Percentiles rank a stretch among this genome's conserved stretches.
phyloP scores from a whole-genome alignment of 1,284 basidiomycete genomes.

The Lentinula novae-zelandiae region DNA sequence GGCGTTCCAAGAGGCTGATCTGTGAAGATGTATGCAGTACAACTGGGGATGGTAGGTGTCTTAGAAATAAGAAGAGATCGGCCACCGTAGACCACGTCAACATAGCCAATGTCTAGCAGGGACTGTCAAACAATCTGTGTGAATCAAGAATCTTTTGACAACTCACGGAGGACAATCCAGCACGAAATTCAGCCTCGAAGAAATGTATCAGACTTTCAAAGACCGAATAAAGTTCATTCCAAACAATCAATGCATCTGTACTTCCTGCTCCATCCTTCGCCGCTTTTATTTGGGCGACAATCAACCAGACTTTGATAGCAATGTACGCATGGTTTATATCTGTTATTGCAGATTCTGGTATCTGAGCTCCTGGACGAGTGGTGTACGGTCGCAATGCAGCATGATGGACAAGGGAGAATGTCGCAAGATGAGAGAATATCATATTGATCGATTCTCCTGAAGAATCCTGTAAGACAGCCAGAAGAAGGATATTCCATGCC shows the following conservation, averaged over 20 bases:
- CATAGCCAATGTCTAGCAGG: constrained; percentile 47
- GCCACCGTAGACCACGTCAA: constrained; percentile 58
- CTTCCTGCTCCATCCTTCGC: constrained; percentile 28
- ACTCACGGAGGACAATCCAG: constrained; percentile 45
- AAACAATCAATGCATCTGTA: constrained; percentile 41
- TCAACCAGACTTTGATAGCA: constrained; percentile 65
- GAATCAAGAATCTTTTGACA: neutral
- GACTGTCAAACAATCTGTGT: neutral
- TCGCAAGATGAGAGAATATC: constrained; percentile 45
- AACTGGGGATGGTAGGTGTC: constrained; percentile 50
- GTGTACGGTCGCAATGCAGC: constrained; percentile 37
- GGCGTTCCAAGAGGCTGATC: constrained; percentile 42
- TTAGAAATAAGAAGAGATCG: constrained; percentile 62
- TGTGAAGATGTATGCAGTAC: constrained; percentile 50
- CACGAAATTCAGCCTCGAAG: constrained; percentile 43
- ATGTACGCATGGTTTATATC: constrained; percentile 67
- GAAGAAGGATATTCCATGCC: constrained; percentile 59
- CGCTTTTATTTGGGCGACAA: constrained; percentile 46
- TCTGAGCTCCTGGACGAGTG: constrained; percentile 26
- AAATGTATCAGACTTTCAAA: constrained; percentile 52
- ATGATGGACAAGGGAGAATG: constrained; percentile 47
- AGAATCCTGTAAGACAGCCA: constrained; percentile 46
- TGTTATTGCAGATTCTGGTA: constrained; percentile 39
- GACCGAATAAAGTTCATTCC: constrained; percentile 73
- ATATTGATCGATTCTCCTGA: constrained; percentile 35